Conservation (phyloP, 257 asterid species). For the Nicotiana attenuata region DNA sequence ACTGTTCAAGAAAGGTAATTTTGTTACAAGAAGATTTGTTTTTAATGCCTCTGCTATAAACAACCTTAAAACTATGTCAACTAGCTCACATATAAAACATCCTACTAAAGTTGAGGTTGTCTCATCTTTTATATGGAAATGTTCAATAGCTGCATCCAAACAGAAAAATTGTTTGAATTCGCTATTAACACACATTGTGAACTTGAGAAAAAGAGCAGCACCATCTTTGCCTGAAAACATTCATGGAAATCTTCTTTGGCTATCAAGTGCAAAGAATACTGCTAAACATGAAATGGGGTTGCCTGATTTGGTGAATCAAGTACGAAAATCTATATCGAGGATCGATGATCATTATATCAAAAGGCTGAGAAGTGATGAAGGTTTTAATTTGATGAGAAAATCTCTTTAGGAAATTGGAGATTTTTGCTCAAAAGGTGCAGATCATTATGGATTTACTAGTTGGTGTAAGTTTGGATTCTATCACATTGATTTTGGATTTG, state of each 20-base stretch:
- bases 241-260: slow-evolving; percentile 65
- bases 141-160: slow-evolving; percentile 32
- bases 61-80: slow-evolving; percentile 30
- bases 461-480: slow-evolving; percentile 77
- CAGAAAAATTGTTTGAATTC: slow-evolving; percentile 25
- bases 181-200: slow-evolving; percentile 59
- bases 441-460: slow-evolving; percentile 54
- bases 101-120: slow-evolving; percentile 60
- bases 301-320: slow-evolving; percentile 26
- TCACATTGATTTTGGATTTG: slow-evolving; percentile 75
- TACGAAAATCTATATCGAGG: slow-evolving; percentile 31
- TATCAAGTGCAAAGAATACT: slow-evolving; percentile 33
- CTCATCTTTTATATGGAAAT: slow-evolving; percentile 68
- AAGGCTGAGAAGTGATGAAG: slow-evolving; percentile 39
- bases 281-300: slow-evolving; percentile 9
- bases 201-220: slow-evolving; percentile 44
- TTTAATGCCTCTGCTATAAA: slow-evolving; percentile 37
- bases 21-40: slow-evolving; percentile 51
- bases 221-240: slow-evolving; percentile 36
- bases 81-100: not conserved
- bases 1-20: slow-evolving; percentile 51
- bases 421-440: slow-evolving; percentile 31
- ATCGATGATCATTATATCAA: slow-evolving; percentile 38
- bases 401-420: slow-evolving; percentile 46
- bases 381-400: slow-evolving; percentile 30